phyloP scores from a whole-genome alignment of 495 filamentous ascomycete genomes.

The Hyaloscypha finlandica region DNA sequence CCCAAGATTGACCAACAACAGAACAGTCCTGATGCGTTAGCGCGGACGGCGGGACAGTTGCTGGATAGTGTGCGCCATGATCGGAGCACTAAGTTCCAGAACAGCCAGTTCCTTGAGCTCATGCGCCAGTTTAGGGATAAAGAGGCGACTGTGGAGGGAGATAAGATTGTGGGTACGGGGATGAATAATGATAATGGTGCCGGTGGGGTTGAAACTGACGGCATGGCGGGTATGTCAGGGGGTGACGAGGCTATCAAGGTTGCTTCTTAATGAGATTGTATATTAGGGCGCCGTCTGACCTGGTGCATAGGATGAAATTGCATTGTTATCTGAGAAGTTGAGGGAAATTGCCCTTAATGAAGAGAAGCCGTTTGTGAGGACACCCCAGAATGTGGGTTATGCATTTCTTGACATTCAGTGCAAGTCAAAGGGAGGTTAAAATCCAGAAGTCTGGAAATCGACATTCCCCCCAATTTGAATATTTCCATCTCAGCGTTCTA shows the following conservation, averaged over 20 bases:
- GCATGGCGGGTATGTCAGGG: neutral
- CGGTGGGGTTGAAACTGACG: neutral
- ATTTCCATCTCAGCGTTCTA: neutral
- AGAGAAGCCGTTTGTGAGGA: neutral
- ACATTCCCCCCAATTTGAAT: neutral
- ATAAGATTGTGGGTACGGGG: slow-evolving; percentile 24
- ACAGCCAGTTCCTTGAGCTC: slow-evolving; percentile 74
- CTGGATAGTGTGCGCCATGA: slow-evolving; percentile 71
- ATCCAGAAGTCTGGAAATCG: neutral
- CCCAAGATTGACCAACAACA: slow-evolving; percentile 24
- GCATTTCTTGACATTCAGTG: neutral
- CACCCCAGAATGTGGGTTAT: neutral
- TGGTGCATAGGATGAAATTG: neutral
- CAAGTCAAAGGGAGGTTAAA: neutral
- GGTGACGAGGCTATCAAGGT: slow-evolving; percentile 15
- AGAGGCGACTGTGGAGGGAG: slow-evolving; percentile 30
- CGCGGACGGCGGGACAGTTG: slow-evolving; percentile 68
- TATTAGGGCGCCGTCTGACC: slow-evolving; percentile 2
- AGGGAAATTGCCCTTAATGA: neutral
- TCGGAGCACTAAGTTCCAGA: slow-evolving; percentile 69
- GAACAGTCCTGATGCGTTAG: slow-evolving; percentile 65
- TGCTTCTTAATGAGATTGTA: slow-evolving; percentile 12
- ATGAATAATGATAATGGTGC: neutral
- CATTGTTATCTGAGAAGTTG: slow-evolving; percentile 2
- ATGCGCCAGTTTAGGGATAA: slow-evolving; percentile 51